phyloP scores from a whole-genome alignment of 805 yeast genomes.

The Millerozyma acaciae region DNA sequence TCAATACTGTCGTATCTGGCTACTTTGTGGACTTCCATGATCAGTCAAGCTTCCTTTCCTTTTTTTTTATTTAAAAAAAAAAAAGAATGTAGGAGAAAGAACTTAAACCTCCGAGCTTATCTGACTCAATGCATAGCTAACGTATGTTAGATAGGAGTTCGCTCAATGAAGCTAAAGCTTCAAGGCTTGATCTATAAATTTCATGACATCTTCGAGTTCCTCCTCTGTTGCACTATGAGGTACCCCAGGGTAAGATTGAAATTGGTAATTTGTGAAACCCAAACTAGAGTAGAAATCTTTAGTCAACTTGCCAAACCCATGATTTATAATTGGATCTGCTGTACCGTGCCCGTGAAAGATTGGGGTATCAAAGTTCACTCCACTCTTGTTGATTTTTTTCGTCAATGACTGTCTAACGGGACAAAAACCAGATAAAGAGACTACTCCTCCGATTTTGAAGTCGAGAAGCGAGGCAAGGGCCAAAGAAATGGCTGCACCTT shows the following conservation, averaged over 20 bases:
- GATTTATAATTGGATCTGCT: constrained; percentile 60
- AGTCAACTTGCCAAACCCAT: constrained; percentile 36
- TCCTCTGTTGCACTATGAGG: constrained; percentile 65
- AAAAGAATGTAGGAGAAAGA: no score
- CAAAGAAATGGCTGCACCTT: constrained; percentile 81
- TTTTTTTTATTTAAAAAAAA: no score
- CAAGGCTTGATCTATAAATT: constrained; percentile 23
- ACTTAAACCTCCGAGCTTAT: no score
- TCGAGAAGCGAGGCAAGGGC: constrained; percentile 55
- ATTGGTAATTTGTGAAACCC: constrained; percentile 40
- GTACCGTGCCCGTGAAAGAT: constrained; percentile 89
- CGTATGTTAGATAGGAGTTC: no score
- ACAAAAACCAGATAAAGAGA: constrained; percentile 75
- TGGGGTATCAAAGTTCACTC: constrained; percentile 59
- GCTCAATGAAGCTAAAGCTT: no score
- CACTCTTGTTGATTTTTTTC: constrained; percentile 17
- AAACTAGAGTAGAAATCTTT: constrained; percentile 44
- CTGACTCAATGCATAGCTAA: no score
- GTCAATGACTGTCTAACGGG: constrained; percentile 26
- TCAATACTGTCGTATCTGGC: no score
- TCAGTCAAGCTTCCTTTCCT: no score
- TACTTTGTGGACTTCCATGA: no score
- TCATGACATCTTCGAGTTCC: constrained; percentile 55
- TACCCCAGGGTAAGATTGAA: constrained; percentile 57
- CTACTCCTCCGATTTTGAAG: constrained; percentile 70